Evolutionary conservation across 2,329 filamentous ascomycete species (phyloP).

Genomic region (Cercospora berteroae): DNA sequence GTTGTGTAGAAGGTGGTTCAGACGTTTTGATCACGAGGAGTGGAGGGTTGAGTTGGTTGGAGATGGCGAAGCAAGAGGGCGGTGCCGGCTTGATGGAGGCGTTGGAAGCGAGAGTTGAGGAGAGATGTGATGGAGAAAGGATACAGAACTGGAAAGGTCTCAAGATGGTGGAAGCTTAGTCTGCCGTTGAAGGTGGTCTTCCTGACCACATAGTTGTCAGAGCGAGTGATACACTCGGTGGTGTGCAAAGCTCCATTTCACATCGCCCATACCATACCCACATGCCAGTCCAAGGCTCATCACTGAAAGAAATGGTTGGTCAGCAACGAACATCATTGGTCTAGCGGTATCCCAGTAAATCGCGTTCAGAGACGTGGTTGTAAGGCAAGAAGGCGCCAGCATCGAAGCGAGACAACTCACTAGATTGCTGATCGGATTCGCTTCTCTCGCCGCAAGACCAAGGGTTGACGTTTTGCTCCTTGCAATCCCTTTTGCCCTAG

Average conservation of each 20-base stretch:
- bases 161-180: neutral
- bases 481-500: neutral
- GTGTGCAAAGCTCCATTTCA: neutral
- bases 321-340: neutral
- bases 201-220: neutral
- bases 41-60: constrained; percentile 72
- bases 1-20: constrained; percentile 67
- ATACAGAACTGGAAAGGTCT: constrained; percentile 62
- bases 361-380: neutral
- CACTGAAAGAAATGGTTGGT: neutral
- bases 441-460: neutral
- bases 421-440: too few species aligned
- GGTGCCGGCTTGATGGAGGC: constrained; percentile 44
- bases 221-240: neutral
- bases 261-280: too few species aligned
- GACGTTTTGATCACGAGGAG: constrained; percentile 77
- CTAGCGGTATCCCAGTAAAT: neutral
- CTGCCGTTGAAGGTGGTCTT: neutral
- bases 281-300: neutral
- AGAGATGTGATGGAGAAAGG: constrained; percentile 65
- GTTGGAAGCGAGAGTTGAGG: constrained; percentile 59
- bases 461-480: neutral
- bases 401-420: too few species aligned
- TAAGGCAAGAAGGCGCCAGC: neutral
- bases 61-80: constrained; percentile 54